Percentiles rank a stretch among this genome's conserved stretches.
Evolutionary conservation across 495 filamentous ascomycete genomes (phyloP).

Genomic region (Tuber melanosporum): DNA sequence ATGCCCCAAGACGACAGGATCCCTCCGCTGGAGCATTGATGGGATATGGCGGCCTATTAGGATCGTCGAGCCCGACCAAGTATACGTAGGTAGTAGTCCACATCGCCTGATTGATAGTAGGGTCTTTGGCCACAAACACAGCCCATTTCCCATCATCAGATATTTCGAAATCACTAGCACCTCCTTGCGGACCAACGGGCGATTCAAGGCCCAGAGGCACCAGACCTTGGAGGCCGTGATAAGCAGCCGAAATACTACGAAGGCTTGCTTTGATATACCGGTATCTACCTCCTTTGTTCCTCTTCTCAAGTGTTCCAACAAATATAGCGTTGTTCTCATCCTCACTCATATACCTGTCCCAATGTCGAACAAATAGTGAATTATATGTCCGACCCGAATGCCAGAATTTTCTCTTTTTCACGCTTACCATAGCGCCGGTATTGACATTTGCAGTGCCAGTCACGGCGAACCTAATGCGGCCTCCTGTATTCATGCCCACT

Average conservation of each 20-base stretch:
- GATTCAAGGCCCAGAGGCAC: no score
- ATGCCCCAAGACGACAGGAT: slow-evolving; percentile 59
- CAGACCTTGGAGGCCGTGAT: no score
- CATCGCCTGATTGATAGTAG: no score
- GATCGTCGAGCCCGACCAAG: no score
- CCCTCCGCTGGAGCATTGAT: slow-evolving; percentile 50
- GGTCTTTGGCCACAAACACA: no score
- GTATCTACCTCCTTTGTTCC: slow-evolving; percentile 35
- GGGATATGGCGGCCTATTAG: no score
- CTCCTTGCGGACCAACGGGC: no score
- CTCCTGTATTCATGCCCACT: slow-evolving; percentile 51
- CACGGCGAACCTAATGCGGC: slow-evolving; percentile 62
- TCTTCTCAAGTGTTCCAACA: slow-evolving; percentile 54
- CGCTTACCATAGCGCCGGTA: slow-evolving; percentile 56
- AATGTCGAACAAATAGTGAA: slow-evolving; percentile 57
- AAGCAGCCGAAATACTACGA: no score
- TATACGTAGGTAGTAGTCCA: no score
- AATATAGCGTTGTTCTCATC: slow-evolving; percentile 64
- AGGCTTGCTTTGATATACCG: neutral
- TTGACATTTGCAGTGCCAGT: slow-evolving; percentile 56
- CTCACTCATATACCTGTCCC: slow-evolving; percentile 59
- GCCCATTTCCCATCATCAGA: no score
- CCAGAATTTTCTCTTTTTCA: slow-evolving; percentile 51
- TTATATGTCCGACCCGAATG: slow-evolving; percentile 60
- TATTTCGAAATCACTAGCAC: no score